These are phyloP conservation scores for Jackrogersella multiformis DNA, from an alignment of 495 filamentous ascomycete genomes.

Conservation along the genomic window DNA sequence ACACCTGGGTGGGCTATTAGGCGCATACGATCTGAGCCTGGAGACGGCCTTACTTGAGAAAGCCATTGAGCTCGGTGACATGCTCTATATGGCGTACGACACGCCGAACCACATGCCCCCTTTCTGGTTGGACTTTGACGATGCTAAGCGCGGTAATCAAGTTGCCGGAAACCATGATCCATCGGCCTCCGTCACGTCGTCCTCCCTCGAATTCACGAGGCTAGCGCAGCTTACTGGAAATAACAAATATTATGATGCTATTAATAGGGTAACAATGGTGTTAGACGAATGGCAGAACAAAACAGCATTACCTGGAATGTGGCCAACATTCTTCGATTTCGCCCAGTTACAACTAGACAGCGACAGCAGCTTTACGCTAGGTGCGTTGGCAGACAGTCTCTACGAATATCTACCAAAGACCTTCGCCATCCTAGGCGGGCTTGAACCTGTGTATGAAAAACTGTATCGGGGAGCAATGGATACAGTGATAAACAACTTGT, in stretches of 20 bases:
- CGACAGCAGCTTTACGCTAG: conserved; percentile 68
- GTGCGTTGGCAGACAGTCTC: conserved; percentile 77
- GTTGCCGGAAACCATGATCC: conserved; percentile 48
- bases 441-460: conserved; percentile 69
- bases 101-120: conserved; percentile 91
- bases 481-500: conserved; percentile 66
- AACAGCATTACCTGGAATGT: conserved; percentile 82
- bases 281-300: conserved; percentile 72
- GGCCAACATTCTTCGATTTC: conserved; percentile 76
- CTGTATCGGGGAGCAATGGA: conserved; percentile 75
- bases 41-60: conserved; percentile 77
- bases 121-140: conserved; percentile 67
- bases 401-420: conserved; percentile 83
- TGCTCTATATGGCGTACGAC: conserved; percentile 88
- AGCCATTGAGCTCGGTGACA: conserved; percentile 81
- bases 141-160: conserved; percentile 46
- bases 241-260: conserved; percentile 82
- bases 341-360: conserved; percentile 38
- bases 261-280: conserved; percentile 78
- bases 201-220: conserved; percentile 86
- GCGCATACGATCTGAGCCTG: conserved; percentile 77
- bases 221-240: conserved; percentile 84
- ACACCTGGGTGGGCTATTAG: conserved; percentile 79
- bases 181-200: conserved; percentile 58
- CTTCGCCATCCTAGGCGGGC: conserved; percentile 70